A percentile compares a stretch with the other conserved stretches of the same genome.
Evolutionary conservation across 2,329 filamentous ascomycete species (phyloP).

Genomic region (Colletotrichum tropicale): DNA sequence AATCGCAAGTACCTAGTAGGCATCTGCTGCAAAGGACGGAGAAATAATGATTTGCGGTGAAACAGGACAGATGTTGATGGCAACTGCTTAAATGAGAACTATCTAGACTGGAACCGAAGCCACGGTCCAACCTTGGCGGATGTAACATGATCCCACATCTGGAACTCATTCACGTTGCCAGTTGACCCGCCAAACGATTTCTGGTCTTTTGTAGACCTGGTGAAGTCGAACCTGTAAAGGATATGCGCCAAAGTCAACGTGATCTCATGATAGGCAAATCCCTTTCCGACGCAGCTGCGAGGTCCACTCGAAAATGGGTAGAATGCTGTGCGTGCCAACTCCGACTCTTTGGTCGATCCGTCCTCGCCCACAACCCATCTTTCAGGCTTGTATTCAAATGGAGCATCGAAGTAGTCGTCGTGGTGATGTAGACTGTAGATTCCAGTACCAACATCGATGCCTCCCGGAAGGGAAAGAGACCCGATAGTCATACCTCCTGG

Average conservation of each 20-base stretch:
- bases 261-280: neutral
- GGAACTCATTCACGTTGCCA: conserved; percentile 3
- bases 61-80: neutral
- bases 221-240: neutral
- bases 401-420: neutral
- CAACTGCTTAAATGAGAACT: neutral
- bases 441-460: conserved; percentile 19
- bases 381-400: neutral
- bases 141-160: conserved; percentile 10
- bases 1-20: neutral
- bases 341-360: conserved; percentile 54
- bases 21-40: neutral
- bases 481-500: conserved; percentile 14
- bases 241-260: conserved; percentile 6
- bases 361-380: conserved; percentile 22
- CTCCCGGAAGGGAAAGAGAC: conserved; percentile 17
- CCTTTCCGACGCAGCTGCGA: neutral
- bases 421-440: conserved; percentile 25
- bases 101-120: neutral
- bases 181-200: neutral
- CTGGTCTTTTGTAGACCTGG: neutral
- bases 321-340: conserved; percentile 53
- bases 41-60: neutral
- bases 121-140: conserved; percentile 1
- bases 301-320: conserved; percentile 4